Percentiles rank a stretch among this genome's conserved stretches.
These are phyloP conservation scores for Suhomyces prunicola DNA, from an alignment of 805 yeast genomes.

Conservation along the genomic window DNA sequence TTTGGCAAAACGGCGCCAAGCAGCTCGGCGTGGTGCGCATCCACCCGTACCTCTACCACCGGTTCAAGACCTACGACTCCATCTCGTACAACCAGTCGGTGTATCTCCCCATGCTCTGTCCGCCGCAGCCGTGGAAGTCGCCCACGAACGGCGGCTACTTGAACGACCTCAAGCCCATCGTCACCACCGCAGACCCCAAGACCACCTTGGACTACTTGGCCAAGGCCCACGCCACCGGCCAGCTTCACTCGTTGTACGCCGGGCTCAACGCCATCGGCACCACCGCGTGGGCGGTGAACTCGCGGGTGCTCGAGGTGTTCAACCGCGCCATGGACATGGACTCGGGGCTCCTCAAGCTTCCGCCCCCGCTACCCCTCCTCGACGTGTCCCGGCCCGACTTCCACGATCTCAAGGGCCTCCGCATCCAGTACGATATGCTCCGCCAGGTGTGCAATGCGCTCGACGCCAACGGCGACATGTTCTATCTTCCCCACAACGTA, in stretches of 20 bases:
- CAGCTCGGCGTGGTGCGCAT: conserved; percentile 18
- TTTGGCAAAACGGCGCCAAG: background rate
- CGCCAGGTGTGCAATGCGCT: conserved; percentile 23
- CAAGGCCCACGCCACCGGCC: conserved; percentile 30
- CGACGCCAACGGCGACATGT: conserved; percentile 30
- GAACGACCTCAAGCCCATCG: conserved; percentile 20
- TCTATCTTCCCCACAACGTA: conserved; percentile 36
- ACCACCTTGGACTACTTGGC: conserved; percentile 18
- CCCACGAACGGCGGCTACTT: conserved; percentile 37
- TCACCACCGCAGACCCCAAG: conserved; percentile 16
- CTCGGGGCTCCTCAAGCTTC: conserved; percentile 25
- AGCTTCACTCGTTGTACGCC: conserved; percentile 26
- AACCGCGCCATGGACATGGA: conserved; percentile 16
- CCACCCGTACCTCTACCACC: conserved; percentile 21
- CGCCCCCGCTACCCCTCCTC: conserved; percentile 13
- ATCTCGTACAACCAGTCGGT: conserved; percentile 11
- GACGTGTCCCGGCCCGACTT: conserved; percentile 6
- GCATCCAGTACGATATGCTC: conserved; percentile 19
- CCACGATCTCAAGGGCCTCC: conserved; percentile 12
- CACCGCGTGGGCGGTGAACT: conserved; percentile 37
- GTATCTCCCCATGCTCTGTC: conserved; percentile 37
- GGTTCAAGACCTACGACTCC: conserved; percentile 11
- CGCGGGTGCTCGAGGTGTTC: conserved; percentile 20
- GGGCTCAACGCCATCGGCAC: conserved; percentile 28
- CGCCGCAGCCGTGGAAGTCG: conserved; percentile 35